Conservation (phyloP, 2,329 filamentous ascomycete genomes). For the Fusarium domesticum region DNA sequence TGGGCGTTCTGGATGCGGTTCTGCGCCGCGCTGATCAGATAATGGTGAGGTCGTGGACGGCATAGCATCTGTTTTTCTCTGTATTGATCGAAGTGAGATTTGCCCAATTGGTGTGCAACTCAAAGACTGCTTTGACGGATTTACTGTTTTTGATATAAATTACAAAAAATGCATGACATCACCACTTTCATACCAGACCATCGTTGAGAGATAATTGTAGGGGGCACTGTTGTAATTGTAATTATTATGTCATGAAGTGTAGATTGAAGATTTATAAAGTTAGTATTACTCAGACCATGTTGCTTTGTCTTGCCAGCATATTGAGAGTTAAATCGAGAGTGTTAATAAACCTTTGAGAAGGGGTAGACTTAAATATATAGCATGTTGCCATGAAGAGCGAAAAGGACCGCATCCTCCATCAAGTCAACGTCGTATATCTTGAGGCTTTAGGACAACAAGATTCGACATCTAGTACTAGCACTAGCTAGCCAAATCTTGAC, state of each 20-base stretch:
- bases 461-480: not conserved
- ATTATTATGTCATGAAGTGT: not conserved
- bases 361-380: too few relatives aligned
- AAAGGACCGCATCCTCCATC: constrained; percentile 13
- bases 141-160: not conserved
- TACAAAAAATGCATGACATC: not conserved
- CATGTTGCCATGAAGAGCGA: constrained; percentile 10
- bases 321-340: too few relatives aligned
- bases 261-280: not conserved
- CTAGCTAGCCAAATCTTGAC: not conserved
- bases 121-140: too few relatives aligned
- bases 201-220: not conserved
- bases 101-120: too few relatives aligned
- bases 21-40: not conserved
- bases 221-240: not conserved
- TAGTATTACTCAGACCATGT: too few relatives aligned
- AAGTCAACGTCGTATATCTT: constrained; percentile 16
- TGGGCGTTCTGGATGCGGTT: not conserved
- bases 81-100: not conserved
- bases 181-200: not conserved
- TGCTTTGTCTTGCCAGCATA: too few relatives aligned
- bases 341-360: too few relatives aligned
- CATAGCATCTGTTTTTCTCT: not conserved
- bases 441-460: not conserved
- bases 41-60: not conserved